Base-by-base conservation (phyloP, 1,284 basidiomycete species). In the Flammula alnicola region DNA sequence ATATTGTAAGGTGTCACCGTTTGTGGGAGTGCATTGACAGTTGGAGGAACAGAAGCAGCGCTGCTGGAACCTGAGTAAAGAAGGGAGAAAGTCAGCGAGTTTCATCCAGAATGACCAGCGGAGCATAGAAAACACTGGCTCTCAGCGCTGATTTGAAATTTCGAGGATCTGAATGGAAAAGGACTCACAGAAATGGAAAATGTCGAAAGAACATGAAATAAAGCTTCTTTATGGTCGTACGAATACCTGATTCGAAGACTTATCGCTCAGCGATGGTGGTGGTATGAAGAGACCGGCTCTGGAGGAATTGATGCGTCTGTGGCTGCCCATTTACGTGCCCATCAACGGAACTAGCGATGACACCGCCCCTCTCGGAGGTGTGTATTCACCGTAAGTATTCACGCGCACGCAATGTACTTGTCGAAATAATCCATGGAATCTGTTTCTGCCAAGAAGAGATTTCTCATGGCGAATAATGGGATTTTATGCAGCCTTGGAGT, bases 221-320 rank as follows among this genome's bases (percentile, higher is more conserved):
- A 17, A 9, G 16, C 38, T 37, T 41, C 11, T 25, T 52, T 49
- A 22, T 26, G n/a, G 29, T 51, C 33, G 22, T 50, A 47, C 47
- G 54, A 58, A 56, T 56, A 38, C 52, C 57, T 50, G 54, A 54
- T 54, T 54, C 54, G 51, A 58, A n/a, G 46, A 47, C 22, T 33
- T 52, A 20, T 55, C 51, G 49, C 22, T 39, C 54, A 53, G 54
- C 50, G 51, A 53, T 43, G 50, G 38, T 58, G 49, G 38, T 56
- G 53, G 49, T 53, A 27, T 33, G 47, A 52, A 46, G 54, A 58
- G 57, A 54, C 57, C 51, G 47, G 57, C 57, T 56, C 57, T n/a
- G n/a, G n/a, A n/a, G n/a, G n/a, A n/a, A n/a, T n/a, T n/a, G n/a
- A n/a, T n/a, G n/a, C n/a, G n/a, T n/a, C 23, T 23, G 36, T 25